These are phyloP conservation scores for Hericium erinaceus DNA, from an alignment of 768 basidiomycete species.

Conservation along the genomic window DNA sequence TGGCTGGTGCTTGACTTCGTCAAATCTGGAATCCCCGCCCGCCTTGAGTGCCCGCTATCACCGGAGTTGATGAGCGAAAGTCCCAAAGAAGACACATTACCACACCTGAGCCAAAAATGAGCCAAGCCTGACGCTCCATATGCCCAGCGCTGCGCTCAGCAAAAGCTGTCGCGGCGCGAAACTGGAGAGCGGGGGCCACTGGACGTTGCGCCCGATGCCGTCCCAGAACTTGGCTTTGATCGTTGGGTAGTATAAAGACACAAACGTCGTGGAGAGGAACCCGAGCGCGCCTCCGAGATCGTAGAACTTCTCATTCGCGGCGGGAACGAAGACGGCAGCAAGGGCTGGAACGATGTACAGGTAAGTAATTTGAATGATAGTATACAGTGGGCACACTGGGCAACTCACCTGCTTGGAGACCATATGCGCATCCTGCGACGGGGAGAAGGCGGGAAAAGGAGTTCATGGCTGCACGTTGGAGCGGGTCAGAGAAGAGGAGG, in stretches of 20 bases:
- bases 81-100: background rate
- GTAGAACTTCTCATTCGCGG: slow-evolving; percentile 54
- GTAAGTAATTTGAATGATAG: slow-evolving; percentile 1
- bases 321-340: slow-evolving; percentile 56
- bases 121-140: slow-evolving; percentile 61
- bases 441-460: slow-evolving; percentile 48
- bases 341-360: slow-evolving; percentile 26
- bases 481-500: background rate
- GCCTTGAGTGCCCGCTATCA: slow-evolving; percentile 36
- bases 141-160: slow-evolving; percentile 41
- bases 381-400: background rate
- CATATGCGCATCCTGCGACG: slow-evolving; percentile 38
- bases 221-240: slow-evolving; percentile 41
- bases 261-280: slow-evolving; percentile 50
- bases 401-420: slow-evolving; percentile 36
- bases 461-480: slow-evolving; percentile 24
- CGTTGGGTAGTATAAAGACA: slow-evolving; percentile 55
- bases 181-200: slow-evolving; percentile 33
- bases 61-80: background rate
- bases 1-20: slow-evolving; percentile 42
- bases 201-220: slow-evolving; percentile 20
- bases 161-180: slow-evolving; percentile 57
- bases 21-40: slow-evolving; percentile 59
- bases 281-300: slow-evolving; percentile 60
- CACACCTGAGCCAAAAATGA: slow-evolving; percentile 45